Evolutionary conservation across 768 basidiomycete species (phyloP).

Genomic region (Leccinum aurantiacum): DNA sequence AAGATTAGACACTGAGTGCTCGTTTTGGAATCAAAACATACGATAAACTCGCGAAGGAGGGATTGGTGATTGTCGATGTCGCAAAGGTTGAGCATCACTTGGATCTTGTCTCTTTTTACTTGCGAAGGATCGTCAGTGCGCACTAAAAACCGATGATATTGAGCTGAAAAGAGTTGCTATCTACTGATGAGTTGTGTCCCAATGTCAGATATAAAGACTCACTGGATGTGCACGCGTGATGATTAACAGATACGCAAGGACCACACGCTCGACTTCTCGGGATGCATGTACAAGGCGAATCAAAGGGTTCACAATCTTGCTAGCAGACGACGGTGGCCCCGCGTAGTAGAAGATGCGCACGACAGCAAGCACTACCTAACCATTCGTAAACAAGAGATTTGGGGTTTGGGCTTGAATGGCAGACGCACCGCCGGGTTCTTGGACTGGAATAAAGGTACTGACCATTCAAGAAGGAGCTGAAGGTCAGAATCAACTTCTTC

Average conservation of each 20-base stretch:
- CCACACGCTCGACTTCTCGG: constrained; percentile 73
- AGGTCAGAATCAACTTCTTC: constrained; percentile 79
- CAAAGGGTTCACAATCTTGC: constrained; percentile 67
- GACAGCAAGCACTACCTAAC: constrained; percentile 77
- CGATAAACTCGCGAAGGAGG: constrained; percentile 82
- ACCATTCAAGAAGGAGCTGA: constrained; percentile 65
- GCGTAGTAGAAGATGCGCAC: constrained; percentile 74
- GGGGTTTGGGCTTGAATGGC: not conserved
- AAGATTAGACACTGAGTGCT: not conserved
- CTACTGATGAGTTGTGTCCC: not conserved
- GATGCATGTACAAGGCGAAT: constrained; percentile 69
- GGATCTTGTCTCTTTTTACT: constrained; percentile 76
- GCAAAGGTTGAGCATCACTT: constrained; percentile 65
- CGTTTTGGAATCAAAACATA: constrained; percentile 38
- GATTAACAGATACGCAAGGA: constrained; percentile 66
- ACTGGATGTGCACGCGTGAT: constrained; percentile 71
- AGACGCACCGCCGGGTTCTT: constrained; percentile 79
- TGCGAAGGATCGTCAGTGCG: constrained; percentile 62
- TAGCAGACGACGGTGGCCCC: constrained; percentile 53
- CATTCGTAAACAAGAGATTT: not conserved
- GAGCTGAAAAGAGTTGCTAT: constrained; percentile 53
- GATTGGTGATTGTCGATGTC: constrained; percentile 64
- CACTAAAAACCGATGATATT: constrained; percentile 68
- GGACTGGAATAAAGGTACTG: constrained; percentile 80
- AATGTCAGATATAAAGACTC: constrained; percentile 28